Evolutionary conservation across 2,329 filamentous ascomycete species (phyloP).

Genomic region (Aspergillus candidus): DNA sequence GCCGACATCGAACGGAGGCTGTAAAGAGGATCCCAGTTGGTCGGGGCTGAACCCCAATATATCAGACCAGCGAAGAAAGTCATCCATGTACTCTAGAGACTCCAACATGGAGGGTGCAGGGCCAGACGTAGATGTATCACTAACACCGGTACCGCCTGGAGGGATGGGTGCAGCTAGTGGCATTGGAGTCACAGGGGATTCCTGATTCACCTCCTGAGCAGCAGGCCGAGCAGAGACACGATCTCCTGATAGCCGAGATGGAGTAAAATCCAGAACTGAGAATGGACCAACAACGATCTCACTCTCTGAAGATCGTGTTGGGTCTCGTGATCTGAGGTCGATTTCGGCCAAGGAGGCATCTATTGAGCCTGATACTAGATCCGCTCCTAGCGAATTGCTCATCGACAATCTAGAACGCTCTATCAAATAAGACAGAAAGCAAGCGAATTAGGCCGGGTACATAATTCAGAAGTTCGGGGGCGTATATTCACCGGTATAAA

Average conservation of each 20-base stretch:
- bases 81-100: conserved; percentile 20
- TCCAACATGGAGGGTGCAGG: conserved; percentile 14
- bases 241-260: neutral
- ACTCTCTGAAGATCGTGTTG: conserved; percentile 7
- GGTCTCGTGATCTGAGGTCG: conserved; percentile 22
- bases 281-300: conserved; percentile 28
- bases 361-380: conserved; percentile 26
- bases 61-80: conserved; percentile 31
- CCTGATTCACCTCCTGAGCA: neutral
- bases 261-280: conserved; percentile 22
- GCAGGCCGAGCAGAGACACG: too few relatives aligned
- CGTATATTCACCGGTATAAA: conserved; percentile 24
- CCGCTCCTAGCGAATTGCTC: conserved; percentile 22
- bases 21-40: conserved; percentile 10
- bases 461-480: too few relatives aligned
- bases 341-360: conserved; percentile 29
- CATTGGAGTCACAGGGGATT: neutral
- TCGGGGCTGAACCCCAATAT: conserved; percentile 26
- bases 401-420: conserved; percentile 27
- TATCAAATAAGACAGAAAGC: conserved; percentile 3
- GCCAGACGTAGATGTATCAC: neutral
- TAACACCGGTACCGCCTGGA: neutral
- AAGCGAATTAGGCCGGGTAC: neutral
- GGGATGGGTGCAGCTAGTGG: neutral
- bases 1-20: conserved; percentile 8